Conservation (phyloP, 805 yeast species). For the Debaryomyces castellii region DNA sequence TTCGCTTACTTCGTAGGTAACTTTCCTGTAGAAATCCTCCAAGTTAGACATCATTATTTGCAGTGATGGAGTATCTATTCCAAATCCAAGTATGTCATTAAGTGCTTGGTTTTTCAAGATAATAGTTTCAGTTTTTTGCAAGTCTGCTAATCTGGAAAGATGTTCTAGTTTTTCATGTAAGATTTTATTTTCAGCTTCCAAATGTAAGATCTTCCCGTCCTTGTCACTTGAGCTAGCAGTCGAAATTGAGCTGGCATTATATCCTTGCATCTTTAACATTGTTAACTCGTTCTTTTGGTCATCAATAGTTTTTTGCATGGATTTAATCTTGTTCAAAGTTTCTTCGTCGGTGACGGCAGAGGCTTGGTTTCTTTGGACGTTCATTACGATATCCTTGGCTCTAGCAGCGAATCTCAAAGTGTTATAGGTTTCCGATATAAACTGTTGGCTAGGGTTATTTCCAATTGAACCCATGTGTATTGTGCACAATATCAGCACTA, state of each 20-base stretch:
- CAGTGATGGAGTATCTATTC: constrained; percentile 31
- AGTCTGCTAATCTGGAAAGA: constrained; percentile 60
- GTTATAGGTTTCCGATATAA: constrained; percentile 76
- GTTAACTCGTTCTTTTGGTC: constrained; percentile 55
- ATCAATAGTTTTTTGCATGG: constrained; percentile 59
- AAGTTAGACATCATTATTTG: constrained; percentile 46
- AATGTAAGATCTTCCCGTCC: constrained; percentile 15
- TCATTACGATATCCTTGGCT: constrained; percentile 80
- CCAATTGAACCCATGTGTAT: constrained; percentile 57
- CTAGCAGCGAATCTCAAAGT: constrained; percentile 91
- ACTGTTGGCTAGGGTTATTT: constrained; percentile 31
- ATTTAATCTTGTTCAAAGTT: constrained; percentile 44
- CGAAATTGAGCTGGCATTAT: background rate
- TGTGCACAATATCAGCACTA: constrained; percentile 85
- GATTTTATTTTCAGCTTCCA: constrained; percentile 63
- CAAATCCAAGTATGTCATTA: constrained; percentile 54
- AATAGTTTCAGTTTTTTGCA: constrained; percentile 55
- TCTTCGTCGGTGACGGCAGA: constrained; percentile 41
- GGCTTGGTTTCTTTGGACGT: constrained; percentile 55
- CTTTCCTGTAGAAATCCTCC: constrained; percentile 49
- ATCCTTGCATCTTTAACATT: constrained; percentile 22
- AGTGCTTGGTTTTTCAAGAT: constrained; percentile 59
- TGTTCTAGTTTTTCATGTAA: constrained; percentile 70
- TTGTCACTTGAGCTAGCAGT: constrained; percentile 5
- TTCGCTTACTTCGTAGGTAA: constrained; percentile 55